Evolutionary conservation across 768 basidiomycete genomes (phyloP).

Genomic region (Suillus decipiens): DNA sequence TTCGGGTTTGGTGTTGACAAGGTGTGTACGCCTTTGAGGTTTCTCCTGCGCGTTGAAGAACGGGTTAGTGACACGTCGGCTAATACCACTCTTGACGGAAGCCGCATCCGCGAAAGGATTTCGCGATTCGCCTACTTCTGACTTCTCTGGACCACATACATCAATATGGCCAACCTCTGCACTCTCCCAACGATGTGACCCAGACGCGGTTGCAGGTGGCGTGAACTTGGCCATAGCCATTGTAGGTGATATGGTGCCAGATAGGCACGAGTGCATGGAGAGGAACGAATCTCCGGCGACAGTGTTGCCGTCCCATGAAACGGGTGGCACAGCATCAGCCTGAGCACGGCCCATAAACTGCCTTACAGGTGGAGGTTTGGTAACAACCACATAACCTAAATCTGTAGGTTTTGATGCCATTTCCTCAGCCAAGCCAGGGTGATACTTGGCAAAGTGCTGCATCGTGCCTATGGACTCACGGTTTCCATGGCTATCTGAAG

Average conservation of each 20-base stretch:
- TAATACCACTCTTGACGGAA: slow-evolving; percentile 18
- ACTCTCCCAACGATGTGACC: slow-evolving; percentile 66
- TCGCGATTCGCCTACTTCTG: slow-evolving; percentile 15
- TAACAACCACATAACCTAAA: slow-evolving; percentile 23
- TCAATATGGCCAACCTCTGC: slow-evolving; percentile 58
- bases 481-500: slow-evolving; percentile 38
- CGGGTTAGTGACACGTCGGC: slow-evolving; percentile 34
- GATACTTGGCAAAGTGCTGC: slow-evolving; percentile 58
- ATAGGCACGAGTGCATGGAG: slow-evolving; percentile 43
- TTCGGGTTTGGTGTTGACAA: slow-evolving; percentile 15
- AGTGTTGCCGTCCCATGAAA: slow-evolving; percentile 57
- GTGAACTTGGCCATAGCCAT: slow-evolving; percentile 59
- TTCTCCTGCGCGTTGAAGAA: slow-evolving; percentile 44
- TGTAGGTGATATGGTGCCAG: slow-evolving; percentile 52
- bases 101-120: slow-evolving; percentile 30
- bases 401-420: slow-evolving; percentile 41
- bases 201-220: slow-evolving; percentile 52
- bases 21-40: slow-evolving; percentile 23
- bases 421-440: slow-evolving; percentile 53
- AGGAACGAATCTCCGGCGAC: slow-evolving; percentile 50
- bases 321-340: slow-evolving; percentile 38
- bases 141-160: slow-evolving; percentile 20
- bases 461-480: slow-evolving; percentile 33
- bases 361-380: slow-evolving; percentile 36
- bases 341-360: slow-evolving; percentile 45